Percentiles rank a stretch among this genome's conserved stretches.
Conservation (phyloP, 805 yeast genomes). For the Kodamaea nitidulidarum region DNA sequence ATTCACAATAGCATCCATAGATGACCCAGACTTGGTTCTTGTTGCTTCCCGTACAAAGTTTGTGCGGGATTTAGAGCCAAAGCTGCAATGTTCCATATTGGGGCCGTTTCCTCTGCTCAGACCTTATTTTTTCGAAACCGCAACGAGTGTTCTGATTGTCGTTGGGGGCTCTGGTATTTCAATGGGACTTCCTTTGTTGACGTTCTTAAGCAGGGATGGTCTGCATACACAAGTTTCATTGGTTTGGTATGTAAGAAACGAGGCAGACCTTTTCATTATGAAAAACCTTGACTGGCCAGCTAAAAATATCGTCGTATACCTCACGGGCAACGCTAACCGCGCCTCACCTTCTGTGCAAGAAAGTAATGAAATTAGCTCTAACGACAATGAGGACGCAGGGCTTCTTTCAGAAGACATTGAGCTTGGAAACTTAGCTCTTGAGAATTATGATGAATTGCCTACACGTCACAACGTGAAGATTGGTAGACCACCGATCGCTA, state of each 20-base stretch:
- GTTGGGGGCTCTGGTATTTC: conserved; percentile 78
- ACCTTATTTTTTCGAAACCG: conserved; percentile 42
- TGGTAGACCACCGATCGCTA: conserved; percentile 44
- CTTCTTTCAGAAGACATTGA: conserved; percentile 15
- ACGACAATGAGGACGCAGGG: conserved; percentile 14
- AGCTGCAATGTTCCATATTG: neutral
- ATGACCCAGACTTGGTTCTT: conserved; percentile 30
- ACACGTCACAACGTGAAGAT: conserved; percentile 20
- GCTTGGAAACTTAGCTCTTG: conserved; percentile 20
- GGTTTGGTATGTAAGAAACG: conserved; percentile 52
- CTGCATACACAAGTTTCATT: conserved; percentile 29
- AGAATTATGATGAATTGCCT: conserved; percentile 10
- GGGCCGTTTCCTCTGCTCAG: conserved; percentile 44
- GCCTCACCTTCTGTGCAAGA: neutral
- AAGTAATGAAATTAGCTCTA: conserved; percentile 3
- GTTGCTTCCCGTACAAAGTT: conserved; percentile 23
- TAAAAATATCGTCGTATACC: conserved; percentile 8
- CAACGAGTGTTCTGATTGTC: conserved; percentile 48
- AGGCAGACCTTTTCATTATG: conserved; percentile 45
- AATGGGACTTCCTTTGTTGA: conserved; percentile 51
- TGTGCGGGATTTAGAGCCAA: conserved; percentile 9
- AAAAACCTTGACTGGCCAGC: conserved; percentile 26
- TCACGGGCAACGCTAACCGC: conserved; percentile 7
- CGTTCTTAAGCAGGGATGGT: conserved; percentile 24
- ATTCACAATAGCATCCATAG: conserved; percentile 39